Evolutionary conservation across 495 filamentous ascomycete species (phyloP).

Genomic region (Aspergillus incahuasiensis): DNA sequence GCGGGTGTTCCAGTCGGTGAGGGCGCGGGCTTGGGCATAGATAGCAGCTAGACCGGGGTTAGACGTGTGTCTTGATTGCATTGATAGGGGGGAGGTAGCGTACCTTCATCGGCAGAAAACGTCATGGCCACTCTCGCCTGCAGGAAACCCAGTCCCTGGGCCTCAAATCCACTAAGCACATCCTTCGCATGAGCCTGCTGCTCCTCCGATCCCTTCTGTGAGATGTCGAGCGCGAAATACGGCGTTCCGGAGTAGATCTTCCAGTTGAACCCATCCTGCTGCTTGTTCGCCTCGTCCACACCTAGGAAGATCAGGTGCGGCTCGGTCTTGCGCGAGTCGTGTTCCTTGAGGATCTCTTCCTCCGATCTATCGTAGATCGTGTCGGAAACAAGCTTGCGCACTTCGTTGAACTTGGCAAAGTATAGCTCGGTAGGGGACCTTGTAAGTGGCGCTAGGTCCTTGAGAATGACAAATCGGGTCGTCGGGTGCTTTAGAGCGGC

Average conservation of each 20-base stretch:
- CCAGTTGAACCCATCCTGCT: constrained; percentile 43
- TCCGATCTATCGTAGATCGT: constrained; percentile 69
- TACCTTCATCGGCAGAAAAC: constrained; percentile 59
- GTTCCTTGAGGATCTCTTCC: constrained; percentile 64
- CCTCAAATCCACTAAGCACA: constrained; percentile 54
- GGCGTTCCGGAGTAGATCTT: constrained; percentile 69
- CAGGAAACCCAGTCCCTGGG: constrained; percentile 54
- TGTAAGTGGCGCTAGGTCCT: constrained; percentile 72
- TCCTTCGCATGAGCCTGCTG: constrained; percentile 41
- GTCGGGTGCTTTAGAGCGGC: constrained; percentile 67
- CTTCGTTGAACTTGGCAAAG: constrained; percentile 57
- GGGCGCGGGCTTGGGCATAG: constrained; percentile 83
- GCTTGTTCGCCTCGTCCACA: constrained; percentile 63
- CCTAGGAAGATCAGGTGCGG: constrained; percentile 82
- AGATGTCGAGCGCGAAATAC: constrained; percentile 87
- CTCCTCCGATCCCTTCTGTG: constrained; percentile 57
- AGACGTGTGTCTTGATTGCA: constrained; percentile 10
- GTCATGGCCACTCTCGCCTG: constrained; percentile 54
- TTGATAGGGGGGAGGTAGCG: background rate
- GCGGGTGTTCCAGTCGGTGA: constrained; percentile 90
- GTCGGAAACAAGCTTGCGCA: constrained; percentile 63
- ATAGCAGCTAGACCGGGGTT: constrained; percentile 61
- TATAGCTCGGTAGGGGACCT: constrained; percentile 52
- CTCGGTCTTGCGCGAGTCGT: constrained; percentile 63
- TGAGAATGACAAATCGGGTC: constrained; percentile 70